phyloP scores from a whole-genome alignment of 345 rosid species.

The Gossypium thurberi region DNA sequence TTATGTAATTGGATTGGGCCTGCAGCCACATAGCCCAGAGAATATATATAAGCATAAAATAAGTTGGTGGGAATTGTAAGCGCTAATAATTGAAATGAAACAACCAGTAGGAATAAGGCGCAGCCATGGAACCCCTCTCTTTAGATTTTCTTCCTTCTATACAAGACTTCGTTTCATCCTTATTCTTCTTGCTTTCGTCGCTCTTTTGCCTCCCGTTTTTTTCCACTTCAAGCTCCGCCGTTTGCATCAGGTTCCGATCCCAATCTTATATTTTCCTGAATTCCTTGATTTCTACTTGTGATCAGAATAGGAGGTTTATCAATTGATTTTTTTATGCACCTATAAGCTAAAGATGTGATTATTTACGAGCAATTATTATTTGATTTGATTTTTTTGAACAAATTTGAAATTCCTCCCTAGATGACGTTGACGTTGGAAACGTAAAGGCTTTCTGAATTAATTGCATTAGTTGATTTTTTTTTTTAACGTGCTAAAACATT shows the following conservation, averaged over 20 bases:
- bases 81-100: neutral
- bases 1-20: neutral
- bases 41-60: neutral
- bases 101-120: neutral
- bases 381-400: neutral
- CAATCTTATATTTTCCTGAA: slow-evolving; percentile 1
- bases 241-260: slow-evolving; percentile 42
- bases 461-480: neutral
- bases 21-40: neutral
- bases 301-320: neutral
- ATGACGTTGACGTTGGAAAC: neutral
- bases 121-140: neutral
- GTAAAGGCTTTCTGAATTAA: neutral
- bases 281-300: neutral
- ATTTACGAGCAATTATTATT: neutral
- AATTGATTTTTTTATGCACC: neutral
- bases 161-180: slow-evolving; percentile 45
- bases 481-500: neutral
- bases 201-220: slow-evolving; percentile 71
- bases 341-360: neutral
- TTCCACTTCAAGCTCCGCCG: slow-evolving; percentile 81
- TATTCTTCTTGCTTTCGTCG: slow-evolving; percentile 45
- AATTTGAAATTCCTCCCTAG: neutral
- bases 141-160: slow-evolving; percentile 25
- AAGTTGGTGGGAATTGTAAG: neutral